Evolutionary conservation across 176 grass and related monocot species (phyloP).

Genomic region (Themeda triandra): DNA sequence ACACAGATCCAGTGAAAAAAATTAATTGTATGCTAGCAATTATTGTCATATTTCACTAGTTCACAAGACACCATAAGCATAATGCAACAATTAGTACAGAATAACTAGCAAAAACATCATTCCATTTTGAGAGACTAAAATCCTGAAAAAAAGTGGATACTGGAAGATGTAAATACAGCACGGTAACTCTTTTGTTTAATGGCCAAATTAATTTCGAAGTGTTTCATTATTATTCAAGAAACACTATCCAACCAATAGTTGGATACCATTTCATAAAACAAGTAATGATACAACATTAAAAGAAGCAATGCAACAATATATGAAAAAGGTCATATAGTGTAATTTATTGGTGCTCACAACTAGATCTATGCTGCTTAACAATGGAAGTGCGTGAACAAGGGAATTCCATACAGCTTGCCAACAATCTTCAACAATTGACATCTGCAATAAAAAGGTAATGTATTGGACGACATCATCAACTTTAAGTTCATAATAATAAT

Average conservation of each 20-base stretch:
- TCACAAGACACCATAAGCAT: background rate
- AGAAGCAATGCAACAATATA: constrained; percentile 11
- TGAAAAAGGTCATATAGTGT: constrained; percentile 11
- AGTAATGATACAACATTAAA: background rate
- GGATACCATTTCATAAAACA: background rate
- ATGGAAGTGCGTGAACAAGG: constrained; percentile 66
- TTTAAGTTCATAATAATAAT: background rate
- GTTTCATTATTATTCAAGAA: constrained; percentile 14
- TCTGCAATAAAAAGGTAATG: constrained; percentile 50
- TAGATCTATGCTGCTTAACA: constrained; percentile 53
- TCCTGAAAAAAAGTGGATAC: background rate
- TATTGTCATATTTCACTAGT: background rate
- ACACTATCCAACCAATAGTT: background rate
- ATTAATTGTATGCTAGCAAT: background rate
- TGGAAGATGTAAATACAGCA: background rate
- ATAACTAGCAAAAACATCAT: background rate
- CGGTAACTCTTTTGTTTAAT: background rate
- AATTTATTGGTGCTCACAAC: constrained; percentile 56
- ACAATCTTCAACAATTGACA: constrained; percentile 54
- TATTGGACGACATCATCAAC: background rate
- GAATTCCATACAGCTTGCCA: constrained; percentile 93
- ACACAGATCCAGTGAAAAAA: background rate
- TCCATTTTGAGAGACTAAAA: background rate
- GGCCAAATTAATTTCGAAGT: constrained; percentile 2
- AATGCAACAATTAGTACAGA: background rate